These are phyloP conservation scores for Linum usitatissimum DNA, from an alignment of 345 rosid species.

Conservation along the genomic window DNA sequence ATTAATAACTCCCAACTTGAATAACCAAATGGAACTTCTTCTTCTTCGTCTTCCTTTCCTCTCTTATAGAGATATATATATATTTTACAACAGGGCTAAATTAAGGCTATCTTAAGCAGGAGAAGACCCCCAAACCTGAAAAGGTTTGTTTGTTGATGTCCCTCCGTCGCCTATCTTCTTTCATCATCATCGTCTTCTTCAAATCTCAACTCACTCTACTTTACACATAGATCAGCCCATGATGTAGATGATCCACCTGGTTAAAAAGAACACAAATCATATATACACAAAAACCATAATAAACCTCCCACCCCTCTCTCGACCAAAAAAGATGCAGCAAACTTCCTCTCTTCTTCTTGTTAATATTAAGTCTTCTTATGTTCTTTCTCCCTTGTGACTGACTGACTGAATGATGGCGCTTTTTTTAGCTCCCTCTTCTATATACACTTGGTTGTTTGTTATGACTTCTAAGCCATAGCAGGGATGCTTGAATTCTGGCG, in stretches of 20 bases:
- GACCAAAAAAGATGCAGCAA: conserved; percentile 27
- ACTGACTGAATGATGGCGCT: conserved; percentile 14
- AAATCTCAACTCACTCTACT: background rate
- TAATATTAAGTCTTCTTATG: conserved; percentile 18
- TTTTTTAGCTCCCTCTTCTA: conserved; percentile 18
- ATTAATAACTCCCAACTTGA: no score
- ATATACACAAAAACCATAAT: background rate
- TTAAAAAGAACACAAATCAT: background rate
- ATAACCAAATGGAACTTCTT: background rate
- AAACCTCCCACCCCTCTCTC: background rate
- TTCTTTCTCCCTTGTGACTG: conserved; percentile 9
- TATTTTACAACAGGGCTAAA: background rate
- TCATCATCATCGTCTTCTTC: background rate
- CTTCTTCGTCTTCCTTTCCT: background rate
- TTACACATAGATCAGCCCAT: background rate
- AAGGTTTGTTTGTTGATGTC: no score
- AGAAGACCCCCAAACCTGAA: no score
- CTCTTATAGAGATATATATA: background rate
- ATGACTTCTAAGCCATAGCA: conserved; percentile 83
- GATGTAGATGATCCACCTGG: background rate
- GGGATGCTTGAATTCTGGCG: conserved; percentile 91
- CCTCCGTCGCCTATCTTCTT: background rate
- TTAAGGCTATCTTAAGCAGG: background rate
- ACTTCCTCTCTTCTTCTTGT: conserved; percentile 25
- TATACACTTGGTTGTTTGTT: background rate